phyloP scores from a whole-genome alignment of 2,329 filamentous ascomycete species.

The Podosphaera aphanis region DNA sequence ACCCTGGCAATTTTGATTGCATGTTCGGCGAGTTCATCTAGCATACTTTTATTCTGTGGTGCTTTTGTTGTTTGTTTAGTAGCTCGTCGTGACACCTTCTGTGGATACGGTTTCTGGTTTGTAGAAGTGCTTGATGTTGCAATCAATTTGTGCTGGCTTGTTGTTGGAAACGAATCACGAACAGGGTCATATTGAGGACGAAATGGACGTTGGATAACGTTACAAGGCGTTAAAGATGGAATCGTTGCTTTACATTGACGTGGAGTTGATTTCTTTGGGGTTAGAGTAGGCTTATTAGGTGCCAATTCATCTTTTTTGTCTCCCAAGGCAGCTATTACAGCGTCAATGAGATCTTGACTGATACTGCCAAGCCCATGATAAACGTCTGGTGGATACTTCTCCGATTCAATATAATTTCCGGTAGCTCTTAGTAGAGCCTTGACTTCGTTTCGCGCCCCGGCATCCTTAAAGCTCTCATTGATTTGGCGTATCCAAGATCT shows the following conservation, averaged over 20 bases:
- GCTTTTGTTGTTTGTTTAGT: neutral
- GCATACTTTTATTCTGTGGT: neutral
- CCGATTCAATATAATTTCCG: neutral
- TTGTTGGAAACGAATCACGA: conserved; percentile 5
- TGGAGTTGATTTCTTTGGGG: neutral
- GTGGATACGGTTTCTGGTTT: neutral
- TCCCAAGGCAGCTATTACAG: conserved; percentile 1
- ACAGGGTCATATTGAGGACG: conserved; percentile 9
- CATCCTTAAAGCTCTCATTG: neutral
- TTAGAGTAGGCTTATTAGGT: neutral
- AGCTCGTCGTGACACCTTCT: neutral
- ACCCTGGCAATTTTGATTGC: neutral
- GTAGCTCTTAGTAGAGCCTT: neutral
- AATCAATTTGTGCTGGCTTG: conserved; percentile 2
- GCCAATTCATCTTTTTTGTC: neutral
- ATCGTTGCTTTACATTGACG: neutral
- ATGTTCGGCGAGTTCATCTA: conserved; percentile 1
- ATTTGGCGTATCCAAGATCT: conserved; percentile 1
- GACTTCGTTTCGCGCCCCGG: neutral
- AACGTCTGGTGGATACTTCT: neutral
- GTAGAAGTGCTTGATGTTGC: neutral
- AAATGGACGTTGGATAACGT: conserved; percentile 3
- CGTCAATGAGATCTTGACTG: neutral
- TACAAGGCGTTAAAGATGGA: neutral
- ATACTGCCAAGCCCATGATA: neutral